Evolutionary conservation across 805 yeast genomes (phyloP).

Genomic region (Candida maltosa): DNA sequence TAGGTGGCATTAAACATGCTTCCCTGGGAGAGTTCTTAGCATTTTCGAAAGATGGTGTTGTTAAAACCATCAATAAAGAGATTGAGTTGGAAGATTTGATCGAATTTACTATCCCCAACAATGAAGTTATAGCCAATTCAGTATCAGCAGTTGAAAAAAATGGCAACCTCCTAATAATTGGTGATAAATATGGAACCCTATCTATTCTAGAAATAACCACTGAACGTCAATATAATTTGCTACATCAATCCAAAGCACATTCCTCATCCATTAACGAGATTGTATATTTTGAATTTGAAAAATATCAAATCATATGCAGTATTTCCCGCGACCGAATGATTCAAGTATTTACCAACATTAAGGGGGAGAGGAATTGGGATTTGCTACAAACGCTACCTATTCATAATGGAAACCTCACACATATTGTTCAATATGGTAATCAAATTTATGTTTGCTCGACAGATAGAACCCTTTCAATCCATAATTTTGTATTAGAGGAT

Average conservation of each 20-base stretch:
- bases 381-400: conserved; percentile 57
- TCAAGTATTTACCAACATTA: conserved; percentile 42
- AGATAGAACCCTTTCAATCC: conserved; percentile 59
- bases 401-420: conserved; percentile 53
- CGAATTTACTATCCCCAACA: conserved; percentile 17
- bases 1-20: conserved; percentile 30
- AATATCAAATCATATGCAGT: conserved; percentile 35
- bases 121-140: conserved; percentile 36
- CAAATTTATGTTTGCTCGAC: conserved; percentile 53
- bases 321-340: conserved; percentile 63
- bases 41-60: conserved; percentile 42
- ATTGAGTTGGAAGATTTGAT: conserved; percentile 7
- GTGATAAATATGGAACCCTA: conserved; percentile 49
- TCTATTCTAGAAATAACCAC: conserved; percentile 18
- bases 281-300: conserved; percentile 25
- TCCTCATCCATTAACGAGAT: conserved; percentile 50
- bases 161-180: conserved; percentile 30
- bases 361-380: conserved; percentile 36
- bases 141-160: conserved; percentile 39
- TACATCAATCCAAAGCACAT: conserved; percentile 43
- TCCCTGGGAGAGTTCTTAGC: conserved; percentile 26
- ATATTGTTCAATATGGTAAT: conserved; percentile 26
- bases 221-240: conserved; percentile 10
- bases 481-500: conserved; percentile 29
- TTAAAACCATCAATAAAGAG: conserved; percentile 25